Evolutionary conservation across 2,329 filamentous ascomycete species (phyloP).

Genomic region (Neoarthrinium moseri): DNA sequence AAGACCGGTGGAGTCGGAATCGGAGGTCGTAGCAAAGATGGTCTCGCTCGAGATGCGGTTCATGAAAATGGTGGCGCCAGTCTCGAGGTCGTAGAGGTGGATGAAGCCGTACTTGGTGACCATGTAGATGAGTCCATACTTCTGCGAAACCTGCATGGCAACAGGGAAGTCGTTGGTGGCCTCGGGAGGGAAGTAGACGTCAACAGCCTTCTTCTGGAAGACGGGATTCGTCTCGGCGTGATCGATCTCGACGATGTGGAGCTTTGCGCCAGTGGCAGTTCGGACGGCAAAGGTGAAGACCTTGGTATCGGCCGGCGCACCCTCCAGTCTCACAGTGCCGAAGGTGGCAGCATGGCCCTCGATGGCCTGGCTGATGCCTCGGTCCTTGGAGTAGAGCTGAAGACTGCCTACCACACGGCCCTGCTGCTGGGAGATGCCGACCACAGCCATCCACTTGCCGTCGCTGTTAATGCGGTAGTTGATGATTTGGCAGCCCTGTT

Average conservation of each 20-base stretch:
- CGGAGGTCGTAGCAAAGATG: slow-evolving; percentile 90
- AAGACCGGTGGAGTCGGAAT: slow-evolving; percentile 82
- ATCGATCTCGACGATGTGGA: slow-evolving; percentile 97
- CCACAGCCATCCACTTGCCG: slow-evolving; percentile 97
- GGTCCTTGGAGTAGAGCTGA: slow-evolving; percentile 95
- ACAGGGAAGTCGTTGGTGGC: slow-evolving; percentile 97
- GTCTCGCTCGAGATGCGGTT: slow-evolving; percentile 99
- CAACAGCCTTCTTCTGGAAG: slow-evolving; percentile 94
- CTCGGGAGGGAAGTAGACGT: slow-evolving; percentile 96
- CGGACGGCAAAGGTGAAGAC: slow-evolving; percentile 96
- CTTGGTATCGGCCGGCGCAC: slow-evolving; percentile 86
- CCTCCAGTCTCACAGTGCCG: slow-evolving; percentile 83
- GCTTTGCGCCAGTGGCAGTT: slow-evolving; percentile 84
- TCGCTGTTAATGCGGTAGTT: slow-evolving; percentile 97
- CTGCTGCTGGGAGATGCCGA: slow-evolving; percentile 91
- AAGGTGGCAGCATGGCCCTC: slow-evolving; percentile 97
- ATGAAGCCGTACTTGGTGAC: slow-evolving; percentile 99
- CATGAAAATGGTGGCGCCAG: slow-evolving; percentile 96
- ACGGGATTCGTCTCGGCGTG: slow-evolving; percentile 84
- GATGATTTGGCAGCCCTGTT: slow-evolving; percentile 99
- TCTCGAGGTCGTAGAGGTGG: slow-evolving; percentile 96
- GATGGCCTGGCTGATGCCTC: slow-evolving; percentile 95
- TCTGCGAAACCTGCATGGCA: slow-evolving; percentile 93
- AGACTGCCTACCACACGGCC: slow-evolving; percentile 93
- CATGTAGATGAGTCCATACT: slow-evolving; percentile 95